Conservation (phyloP, 768 basidiomycete genomes). For the Thelephora aurantiotincta region DNA sequence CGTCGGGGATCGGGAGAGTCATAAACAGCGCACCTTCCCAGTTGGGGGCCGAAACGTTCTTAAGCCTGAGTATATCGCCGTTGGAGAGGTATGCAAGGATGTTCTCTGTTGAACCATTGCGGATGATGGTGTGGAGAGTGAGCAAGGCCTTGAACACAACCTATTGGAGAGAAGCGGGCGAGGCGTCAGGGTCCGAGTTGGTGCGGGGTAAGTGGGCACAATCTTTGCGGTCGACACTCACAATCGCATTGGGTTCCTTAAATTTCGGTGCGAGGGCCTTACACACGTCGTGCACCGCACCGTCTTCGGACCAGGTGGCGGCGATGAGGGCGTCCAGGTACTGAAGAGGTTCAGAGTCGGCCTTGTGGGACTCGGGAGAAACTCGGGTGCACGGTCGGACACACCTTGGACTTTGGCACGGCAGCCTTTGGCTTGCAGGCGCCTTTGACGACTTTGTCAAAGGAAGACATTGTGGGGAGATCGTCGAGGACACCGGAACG, state of each 20-base stretch:
- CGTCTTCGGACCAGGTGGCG: slow-evolving; percentile 94
- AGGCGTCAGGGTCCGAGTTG: neutral
- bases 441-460: slow-evolving; percentile 86
- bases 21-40: slow-evolving; percentile 64
- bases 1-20: neutral
- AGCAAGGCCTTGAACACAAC: slow-evolving; percentile 97
- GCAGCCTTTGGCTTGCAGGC: slow-evolving; percentile 97
- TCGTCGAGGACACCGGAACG: too few species aligned
- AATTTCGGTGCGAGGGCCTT: slow-evolving; percentile 75
- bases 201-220: neutral
- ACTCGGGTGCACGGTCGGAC: slow-evolving; percentile 5
- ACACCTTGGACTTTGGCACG: slow-evolving; percentile 88
- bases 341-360: slow-evolving; percentile 23
- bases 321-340: slow-evolving; percentile 95
- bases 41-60: slow-evolving; percentile 64
- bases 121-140: slow-evolving; percentile 91
- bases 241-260: slow-evolving; percentile 83
- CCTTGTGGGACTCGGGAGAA: neutral
- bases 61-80: slow-evolving; percentile 67
- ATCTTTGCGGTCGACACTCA: slow-evolving; percentile 24
- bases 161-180: slow-evolving; percentile 26
- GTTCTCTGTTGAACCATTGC: slow-evolving; percentile 93
- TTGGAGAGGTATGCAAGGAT: slow-evolving; percentile 73
- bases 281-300: slow-evolving; percentile 86
- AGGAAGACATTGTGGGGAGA: slow-evolving; percentile 46